Conservation (phyloP, 306 rosid genomes). For the Begonia loranthoides region DNA sequence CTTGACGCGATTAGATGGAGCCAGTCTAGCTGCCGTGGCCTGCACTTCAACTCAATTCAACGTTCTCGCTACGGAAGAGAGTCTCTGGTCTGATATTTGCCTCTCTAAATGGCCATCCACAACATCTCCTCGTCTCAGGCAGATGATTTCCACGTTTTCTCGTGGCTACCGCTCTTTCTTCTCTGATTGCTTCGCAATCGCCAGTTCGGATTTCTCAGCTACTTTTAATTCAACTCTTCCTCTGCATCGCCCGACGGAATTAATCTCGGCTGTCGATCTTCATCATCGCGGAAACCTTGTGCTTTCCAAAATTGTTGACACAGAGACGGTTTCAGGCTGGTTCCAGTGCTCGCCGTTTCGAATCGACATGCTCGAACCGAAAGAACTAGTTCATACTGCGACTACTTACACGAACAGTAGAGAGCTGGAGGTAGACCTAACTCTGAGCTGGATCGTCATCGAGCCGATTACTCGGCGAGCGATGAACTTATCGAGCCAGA, state of each 20-base stretch:
- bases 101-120: constrained; percentile 69
- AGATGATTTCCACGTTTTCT: constrained; percentile 36
- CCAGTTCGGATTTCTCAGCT: constrained; percentile 1
- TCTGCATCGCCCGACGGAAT: constrained; percentile 12
- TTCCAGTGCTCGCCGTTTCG: constrained; percentile 65
- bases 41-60: constrained; percentile 37
- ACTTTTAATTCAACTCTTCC: not conserved
- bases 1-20: constrained; percentile 60
- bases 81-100: constrained; percentile 49
- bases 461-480: constrained; percentile 39
- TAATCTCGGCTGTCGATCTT: constrained; percentile 67
- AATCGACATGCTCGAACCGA: constrained; percentile 47
- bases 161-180: constrained; percentile 48
- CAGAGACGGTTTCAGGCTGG: constrained; percentile 60
- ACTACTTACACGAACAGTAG: constrained; percentile 16
- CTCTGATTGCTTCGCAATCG: constrained; percentile 35
- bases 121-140: constrained; percentile 23
- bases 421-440: constrained; percentile 17
- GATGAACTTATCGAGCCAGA: constrained; percentile 50
- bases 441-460: constrained; percentile 57
- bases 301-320: constrained; percentile 43
- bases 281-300: constrained; percentile 21
- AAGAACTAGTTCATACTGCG: constrained; percentile 42
- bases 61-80: constrained; percentile 21
- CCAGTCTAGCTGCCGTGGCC: constrained; percentile 43